Evolutionary conservation across 2,329 filamentous ascomycete species (phyloP).

Genomic region (Fusarium chuoi): DNA sequence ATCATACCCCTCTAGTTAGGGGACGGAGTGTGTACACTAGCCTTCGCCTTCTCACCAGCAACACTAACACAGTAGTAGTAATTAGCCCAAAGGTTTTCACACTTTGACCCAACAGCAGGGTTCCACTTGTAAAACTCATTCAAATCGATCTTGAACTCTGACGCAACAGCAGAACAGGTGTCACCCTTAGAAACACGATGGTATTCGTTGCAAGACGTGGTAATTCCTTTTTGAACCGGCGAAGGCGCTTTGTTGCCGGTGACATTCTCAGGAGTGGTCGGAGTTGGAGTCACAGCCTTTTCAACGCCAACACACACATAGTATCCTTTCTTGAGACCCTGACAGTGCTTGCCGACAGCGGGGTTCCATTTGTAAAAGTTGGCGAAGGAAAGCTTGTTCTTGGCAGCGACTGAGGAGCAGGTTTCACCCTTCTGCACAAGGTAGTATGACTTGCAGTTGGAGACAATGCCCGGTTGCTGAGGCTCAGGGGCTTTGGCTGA

Average conservation of each 20-base stretch:
- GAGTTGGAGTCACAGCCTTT: neutral
- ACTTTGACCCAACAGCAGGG: neutral
- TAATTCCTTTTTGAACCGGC: neutral
- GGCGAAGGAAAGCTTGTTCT: neutral
- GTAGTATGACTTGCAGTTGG: neutral
- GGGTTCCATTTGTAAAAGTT: neutral
- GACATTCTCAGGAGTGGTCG: neutral
- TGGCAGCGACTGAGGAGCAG: neutral
- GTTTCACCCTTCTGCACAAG: neutral
- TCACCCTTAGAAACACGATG: neutral
- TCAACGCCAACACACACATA: neutral
- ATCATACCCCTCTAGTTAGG: neutral
- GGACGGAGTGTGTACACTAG: neutral
- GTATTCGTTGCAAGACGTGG: neutral
- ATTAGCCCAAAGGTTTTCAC: neutral
- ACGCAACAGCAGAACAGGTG: neutral
- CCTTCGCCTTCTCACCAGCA: neutral
- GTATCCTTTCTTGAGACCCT: neutral
- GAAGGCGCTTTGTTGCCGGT: neutral
- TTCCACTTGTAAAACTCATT: neutral
- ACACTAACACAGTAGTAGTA: neutral
- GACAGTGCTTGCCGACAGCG: neutral
- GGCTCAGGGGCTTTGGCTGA: neutral
- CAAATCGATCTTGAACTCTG: neutral
- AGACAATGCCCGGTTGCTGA: neutral